Evolutionary conservation across 2,329 filamentous ascomycete species (phyloP), one percentile per base, ranked within the genome.

Genomic region (Didymella lethalis): DNA sequence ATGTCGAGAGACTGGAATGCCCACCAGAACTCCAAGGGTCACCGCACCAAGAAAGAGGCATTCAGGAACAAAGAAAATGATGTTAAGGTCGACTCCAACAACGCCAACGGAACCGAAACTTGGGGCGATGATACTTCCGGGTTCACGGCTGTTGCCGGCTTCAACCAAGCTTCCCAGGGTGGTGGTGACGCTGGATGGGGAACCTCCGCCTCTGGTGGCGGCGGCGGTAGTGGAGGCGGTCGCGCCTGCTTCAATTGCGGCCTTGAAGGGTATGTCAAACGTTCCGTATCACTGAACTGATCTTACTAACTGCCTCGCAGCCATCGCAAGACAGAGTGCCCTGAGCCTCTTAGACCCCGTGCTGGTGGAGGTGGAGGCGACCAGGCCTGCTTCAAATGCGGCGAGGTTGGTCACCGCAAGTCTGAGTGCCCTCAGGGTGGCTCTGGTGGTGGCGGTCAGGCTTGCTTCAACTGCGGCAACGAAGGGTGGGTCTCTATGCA

Each of bases 161-260:
- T 64, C 50, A 43, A 49, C 50, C 51, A 36, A 8, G 34, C 46
- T 14, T 14, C 41, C 36, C n/a, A 38, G 23, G 38, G 28, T 26
- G 47, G 85, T 89, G 81, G 82, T 82, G 61, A 78, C 46, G 41
- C 48, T 38, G 57, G 40, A 8, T 64, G 64, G 74, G 67, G 73
- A 11, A 29, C 25, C 7, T 31, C 40, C 16, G 25, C n/a, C 11
- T 31, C 40, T 8, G 25, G n/a, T 25, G 23, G 34, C 31, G 16
- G 16, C 31, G 12, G 31, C 12, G 12, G 31, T 32, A 14, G 31
- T 32, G 31, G 29, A 11, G 29, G 31, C 31, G 31, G 31, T 11
- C 31, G 31, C 14, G 31, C 31, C 31, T 32, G 31, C 31, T 32
- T 32, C 31, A 32, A 32, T 11, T 32, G 31, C 31, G 31, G 31